These are phyloP conservation scores for Blastosporella zonata DNA, from an alignment of 1,284 basidiomycete species.

Conservation along the genomic window DNA sequence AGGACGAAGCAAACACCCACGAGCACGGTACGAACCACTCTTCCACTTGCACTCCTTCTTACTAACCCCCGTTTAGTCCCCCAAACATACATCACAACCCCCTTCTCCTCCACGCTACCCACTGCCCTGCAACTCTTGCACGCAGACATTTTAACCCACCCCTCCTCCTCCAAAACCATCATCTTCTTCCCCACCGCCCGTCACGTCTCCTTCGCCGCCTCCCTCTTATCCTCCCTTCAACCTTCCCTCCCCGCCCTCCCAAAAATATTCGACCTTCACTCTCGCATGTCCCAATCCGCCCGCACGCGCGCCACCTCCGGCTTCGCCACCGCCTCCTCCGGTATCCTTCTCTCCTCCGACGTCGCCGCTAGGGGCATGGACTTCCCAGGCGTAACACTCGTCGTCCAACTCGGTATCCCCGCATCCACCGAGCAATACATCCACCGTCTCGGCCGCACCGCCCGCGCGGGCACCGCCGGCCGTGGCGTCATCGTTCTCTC, in stretches of 20 bases:
- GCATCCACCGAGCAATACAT: constrained; percentile 82
- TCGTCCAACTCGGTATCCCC: constrained; percentile 75
- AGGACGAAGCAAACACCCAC: constrained; percentile 65
- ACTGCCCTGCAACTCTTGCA: constrained; percentile 30
- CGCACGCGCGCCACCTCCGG: constrained; percentile 47
- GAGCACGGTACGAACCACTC: constrained; percentile 45
- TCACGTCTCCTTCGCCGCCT: constrained; percentile 54
- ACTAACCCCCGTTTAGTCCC: constrained; percentile 33
- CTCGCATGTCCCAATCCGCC: constrained; percentile 40
- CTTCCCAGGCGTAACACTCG: constrained; percentile 62
- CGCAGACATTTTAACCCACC: neutral
- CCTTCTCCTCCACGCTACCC: constrained; percentile 43
- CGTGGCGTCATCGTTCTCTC: constrained; percentile 40
- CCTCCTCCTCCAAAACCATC: constrained; percentile 41
- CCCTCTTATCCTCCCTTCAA: constrained; percentile 45
- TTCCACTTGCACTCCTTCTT: neutral
- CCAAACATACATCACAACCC: constrained; percentile 47
- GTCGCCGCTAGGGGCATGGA: constrained; percentile 91
- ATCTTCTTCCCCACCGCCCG: constrained; percentile 72
- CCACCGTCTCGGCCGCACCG: constrained; percentile 89
- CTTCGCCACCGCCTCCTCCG: constrained; percentile 48
- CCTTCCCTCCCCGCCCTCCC: constrained; percentile 33
- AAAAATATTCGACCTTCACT: constrained; percentile 45
- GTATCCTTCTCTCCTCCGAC: constrained; percentile 80
- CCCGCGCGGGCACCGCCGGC: constrained; percentile 76